Percentiles rank a stretch among this genome's conserved stretches.
Evolutionary conservation across 371 early-diverging fungal species (phyloP).

Genomic region (Mortierella sp.): DNA sequence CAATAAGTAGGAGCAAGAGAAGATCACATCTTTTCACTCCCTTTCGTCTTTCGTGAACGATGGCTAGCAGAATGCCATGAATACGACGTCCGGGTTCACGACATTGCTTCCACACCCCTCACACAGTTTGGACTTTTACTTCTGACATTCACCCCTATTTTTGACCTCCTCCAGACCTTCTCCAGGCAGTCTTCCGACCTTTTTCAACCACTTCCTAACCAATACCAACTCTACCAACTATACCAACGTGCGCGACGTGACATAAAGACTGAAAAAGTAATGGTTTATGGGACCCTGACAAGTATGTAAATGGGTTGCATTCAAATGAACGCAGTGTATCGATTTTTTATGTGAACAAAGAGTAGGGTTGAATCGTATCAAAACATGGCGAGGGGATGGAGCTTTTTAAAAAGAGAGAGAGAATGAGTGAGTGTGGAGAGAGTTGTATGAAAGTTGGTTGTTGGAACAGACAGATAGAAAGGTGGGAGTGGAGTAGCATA

Average conservation of each 20-base stretch:
- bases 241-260: background rate
- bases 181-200: too few species aligned
- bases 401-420: constrained; percentile 3
- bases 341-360: constrained; percentile 14
- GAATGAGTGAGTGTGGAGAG: background rate
- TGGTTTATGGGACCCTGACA: background rate
- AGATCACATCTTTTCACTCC: too few species aligned
- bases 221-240: background rate
- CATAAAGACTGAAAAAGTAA: background rate
- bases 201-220: background rate
- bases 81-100: too few species aligned
- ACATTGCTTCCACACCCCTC: too few species aligned
- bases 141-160: too few species aligned
- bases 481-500: background rate
- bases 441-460: constrained; percentile 6
- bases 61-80: too few species aligned
- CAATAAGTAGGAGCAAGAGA: too few species aligned
- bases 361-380: constrained; percentile 15
- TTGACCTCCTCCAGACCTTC: too few species aligned
- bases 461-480: background rate
- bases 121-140: too few species aligned
- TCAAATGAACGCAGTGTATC: constrained; percentile 8
- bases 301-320: constrained; percentile 1
- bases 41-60: too few species aligned
- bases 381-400: constrained; percentile 8